These are phyloP conservation scores for Wickerhamomyces chambardii DNA, from an alignment of 805 yeast genomes.

Conservation along the genomic window DNA sequence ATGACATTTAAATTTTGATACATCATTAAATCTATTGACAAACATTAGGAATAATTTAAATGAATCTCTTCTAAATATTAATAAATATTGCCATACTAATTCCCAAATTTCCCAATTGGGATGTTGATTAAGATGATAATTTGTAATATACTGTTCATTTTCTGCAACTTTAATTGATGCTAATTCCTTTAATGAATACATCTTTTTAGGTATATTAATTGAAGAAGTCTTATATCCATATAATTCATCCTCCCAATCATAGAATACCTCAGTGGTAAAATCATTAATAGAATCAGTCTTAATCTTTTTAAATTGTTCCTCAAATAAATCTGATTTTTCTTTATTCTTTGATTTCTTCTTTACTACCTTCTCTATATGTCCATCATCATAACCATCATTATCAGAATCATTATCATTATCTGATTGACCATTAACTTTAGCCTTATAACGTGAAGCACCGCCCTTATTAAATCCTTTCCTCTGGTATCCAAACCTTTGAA, in stretches of 20 bases:
- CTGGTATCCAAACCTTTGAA: too few species aligned
- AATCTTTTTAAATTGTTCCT: constrained; percentile 7
- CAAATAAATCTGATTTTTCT: constrained; percentile 3
- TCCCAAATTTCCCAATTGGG: constrained; percentile 19
- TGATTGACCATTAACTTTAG: too few species aligned
- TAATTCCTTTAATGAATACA: constrained; percentile 13
- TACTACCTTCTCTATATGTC: neutral
- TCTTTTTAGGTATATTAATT: constrained; percentile 3
- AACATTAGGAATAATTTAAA: constrained; percentile 20
- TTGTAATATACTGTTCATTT: constrained; percentile 4
- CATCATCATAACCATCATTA: neutral
- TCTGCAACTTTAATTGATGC: constrained; percentile 19
- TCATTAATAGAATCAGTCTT: constrained; percentile 13
- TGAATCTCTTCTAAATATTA: constrained; percentile 19
- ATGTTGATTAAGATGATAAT: constrained; percentile 6
- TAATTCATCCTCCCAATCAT: constrained; percentile 9
- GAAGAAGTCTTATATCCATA: constrained; percentile 4
- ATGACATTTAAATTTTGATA: constrained; percentile 11
- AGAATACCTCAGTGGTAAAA: constrained; percentile 6
- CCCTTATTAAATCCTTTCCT: too few species aligned
- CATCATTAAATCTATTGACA: constrained; percentile 13
- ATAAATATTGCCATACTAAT: constrained; percentile 23
- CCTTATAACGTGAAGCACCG: too few species aligned
- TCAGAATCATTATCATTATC: neutral
- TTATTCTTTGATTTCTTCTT: neutral